These are phyloP conservation scores for Penicillium sp. DNA, from an alignment of 2,329 filamentous ascomycete species.

Conservation along the genomic window DNA sequence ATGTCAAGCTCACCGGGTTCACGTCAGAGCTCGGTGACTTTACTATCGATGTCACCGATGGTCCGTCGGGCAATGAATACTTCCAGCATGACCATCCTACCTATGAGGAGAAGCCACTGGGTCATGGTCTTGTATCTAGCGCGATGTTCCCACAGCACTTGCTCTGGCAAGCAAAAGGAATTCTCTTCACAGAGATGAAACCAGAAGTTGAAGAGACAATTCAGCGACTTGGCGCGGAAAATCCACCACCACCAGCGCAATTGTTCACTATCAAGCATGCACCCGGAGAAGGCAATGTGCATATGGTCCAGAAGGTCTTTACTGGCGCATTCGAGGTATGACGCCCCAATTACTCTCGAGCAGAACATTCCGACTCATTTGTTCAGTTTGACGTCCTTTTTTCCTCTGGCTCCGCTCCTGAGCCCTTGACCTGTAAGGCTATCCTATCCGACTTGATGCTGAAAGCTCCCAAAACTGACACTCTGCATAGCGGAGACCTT, in stretches of 20 bases:
- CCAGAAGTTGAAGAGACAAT: slow-evolving; percentile 56
- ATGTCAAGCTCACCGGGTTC: slow-evolving; percentile 64
- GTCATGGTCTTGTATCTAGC: slow-evolving; percentile 70
- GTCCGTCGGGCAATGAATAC: slow-evolving; percentile 56
- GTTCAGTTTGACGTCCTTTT: slow-evolving; percentile 79
- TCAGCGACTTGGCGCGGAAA: slow-evolving; percentile 55
- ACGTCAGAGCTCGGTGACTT: slow-evolving; percentile 72
- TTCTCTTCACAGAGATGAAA: slow-evolving; percentile 60
- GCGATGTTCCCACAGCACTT: slow-evolving; percentile 59
- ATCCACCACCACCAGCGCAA: slow-evolving; percentile 75
- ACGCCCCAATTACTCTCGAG: neutral
- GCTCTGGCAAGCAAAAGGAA: slow-evolving; percentile 74
- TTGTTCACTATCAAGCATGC: slow-evolving; percentile 70
- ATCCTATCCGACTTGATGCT: neutral
- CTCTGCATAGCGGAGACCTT: slow-evolving; percentile 52
- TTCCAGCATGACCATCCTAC: slow-evolving; percentile 56
- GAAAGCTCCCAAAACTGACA: slow-evolving; percentile 7
- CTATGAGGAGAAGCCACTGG: slow-evolving; percentile 62
- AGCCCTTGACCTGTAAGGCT: slow-evolving; percentile 47
- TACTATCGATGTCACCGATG: slow-evolving; percentile 68
- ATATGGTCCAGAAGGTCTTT: slow-evolving; percentile 87
- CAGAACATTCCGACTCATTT: slow-evolving; percentile 9
- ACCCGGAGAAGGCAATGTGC: slow-evolving; percentile 62
- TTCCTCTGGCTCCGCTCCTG: slow-evolving; percentile 64
- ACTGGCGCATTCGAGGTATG: slow-evolving; percentile 69